Base-by-base conservation (phyloP, 2,329 filamentous ascomycete species). In the Thielaviopsis euricoi region DNA sequence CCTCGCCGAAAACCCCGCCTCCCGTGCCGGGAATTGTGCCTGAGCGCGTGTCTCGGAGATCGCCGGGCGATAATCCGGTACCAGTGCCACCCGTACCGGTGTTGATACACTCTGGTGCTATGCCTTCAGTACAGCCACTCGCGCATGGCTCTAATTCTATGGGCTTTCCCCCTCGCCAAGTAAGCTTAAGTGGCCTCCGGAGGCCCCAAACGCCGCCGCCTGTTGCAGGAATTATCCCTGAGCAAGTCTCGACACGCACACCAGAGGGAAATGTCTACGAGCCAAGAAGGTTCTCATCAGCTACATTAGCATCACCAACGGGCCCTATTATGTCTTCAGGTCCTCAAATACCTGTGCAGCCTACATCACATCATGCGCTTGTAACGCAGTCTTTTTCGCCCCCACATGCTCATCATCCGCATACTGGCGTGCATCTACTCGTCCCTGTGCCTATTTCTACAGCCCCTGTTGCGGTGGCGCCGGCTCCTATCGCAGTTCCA, bases 21-120 rank as follows among this genome's bases (percentile, higher is more conserved):
- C 56, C 56, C 26, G 50, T 33, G 7, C 49, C 50, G 9, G 56
- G 56, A 7, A 53, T 57, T 40, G 43, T 53, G 33, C 56, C 56
- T 13, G 49, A 53, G n/a, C 50, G 33, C 10, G 50, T 57, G 12
- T 57, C 56, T 19, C 52, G 19, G 46, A 19, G 56, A 37, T 48
- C 53, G n/a, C 40, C 53, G 6, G 53, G 6, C 9, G 19, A 17
- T 37, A 19, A 21, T 17, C 3, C 19, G 43, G n/a, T 12, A 3
- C 40, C 43, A 2, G 43, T 48, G n/a, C 43, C 43, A 6, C 7
- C n/a, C 2, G 17, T 48, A 21, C 43, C 17, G n/a, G n/a, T 10
- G 4, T 4, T 21, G n/a, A 21, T 48, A 21, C 17, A 19, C 17
- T 10, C 43, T 21, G n/a, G 43, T 10, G 15, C 2, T 1, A 48